Percentiles rank a stretch among this genome's conserved stretches.
These are phyloP conservation scores for Hymenoscyphus fraxineus DNA, from an alignment of 2,329 filamentous ascomycete species.

Conservation along the genomic window DNA sequence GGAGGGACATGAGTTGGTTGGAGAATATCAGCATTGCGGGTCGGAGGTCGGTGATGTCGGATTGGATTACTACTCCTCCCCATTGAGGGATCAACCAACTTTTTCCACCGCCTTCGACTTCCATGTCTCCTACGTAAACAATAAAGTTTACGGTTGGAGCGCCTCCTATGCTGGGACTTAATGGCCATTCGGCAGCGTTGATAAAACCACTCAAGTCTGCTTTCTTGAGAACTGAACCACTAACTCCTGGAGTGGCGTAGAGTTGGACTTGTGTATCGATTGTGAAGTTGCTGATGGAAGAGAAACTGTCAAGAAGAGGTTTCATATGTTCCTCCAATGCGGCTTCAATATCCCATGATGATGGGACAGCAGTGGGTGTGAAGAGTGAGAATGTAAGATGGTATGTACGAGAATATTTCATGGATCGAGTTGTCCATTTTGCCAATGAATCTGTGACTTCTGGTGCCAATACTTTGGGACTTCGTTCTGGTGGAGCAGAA, in stretches of 20 bases:
- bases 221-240: slow-evolving; percentile 63
- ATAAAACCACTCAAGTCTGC: slow-evolving; percentile 92
- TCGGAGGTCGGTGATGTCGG: slow-evolving; percentile 62
- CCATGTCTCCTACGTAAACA: slow-evolving; percentile 70
- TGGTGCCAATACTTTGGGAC: slow-evolving; percentile 45
- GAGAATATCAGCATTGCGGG: slow-evolving; percentile 87
- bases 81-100: slow-evolving; percentile 95
- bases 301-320: slow-evolving; percentile 75
- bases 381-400: slow-evolving; percentile 96
- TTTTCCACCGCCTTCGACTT: slow-evolving; percentile 47
- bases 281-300: slow-evolving; percentile 88
- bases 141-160: slow-evolving; percentile 97
- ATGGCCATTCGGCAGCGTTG: slow-evolving; percentile 95
- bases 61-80: slow-evolving; percentile 67
- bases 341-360: slow-evolving; percentile 84
- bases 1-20: slow-evolving; percentile 79
- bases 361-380: slow-evolving; percentile 72
- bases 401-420: slow-evolving; percentile 91
- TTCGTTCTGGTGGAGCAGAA: slow-evolving; percentile 47
- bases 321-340: slow-evolving; percentile 78
- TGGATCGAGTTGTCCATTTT: slow-evolving; percentile 74
- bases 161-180: slow-evolving; percentile 87
- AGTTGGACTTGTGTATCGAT: slow-evolving; percentile 95
- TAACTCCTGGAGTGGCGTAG: slow-evolving; percentile 70
- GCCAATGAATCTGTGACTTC: slow-evolving; percentile 54